Percentiles rank a stretch among this genome's conserved stretches.
Conservation (phyloP, 2,329 filamentous ascomycete genomes). For the Ciborinia camelliae region DNA sequence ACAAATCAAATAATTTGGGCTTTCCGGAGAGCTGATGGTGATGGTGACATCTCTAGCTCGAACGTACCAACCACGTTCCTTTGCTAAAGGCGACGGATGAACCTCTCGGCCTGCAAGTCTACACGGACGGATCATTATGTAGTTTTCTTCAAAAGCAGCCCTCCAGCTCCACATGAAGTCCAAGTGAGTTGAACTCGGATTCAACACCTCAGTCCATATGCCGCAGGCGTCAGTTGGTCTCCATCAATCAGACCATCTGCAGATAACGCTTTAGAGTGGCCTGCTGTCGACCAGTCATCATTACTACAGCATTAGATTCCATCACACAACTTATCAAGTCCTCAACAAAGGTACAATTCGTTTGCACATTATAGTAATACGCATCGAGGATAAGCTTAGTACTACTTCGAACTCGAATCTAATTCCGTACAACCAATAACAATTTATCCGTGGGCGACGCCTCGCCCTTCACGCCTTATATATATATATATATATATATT, state of each 20-base stretch:
- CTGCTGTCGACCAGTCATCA: not conserved
- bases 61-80: not conserved
- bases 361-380: not conserved
- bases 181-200: not conserved
- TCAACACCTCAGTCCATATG: not conserved
- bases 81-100: not conserved
- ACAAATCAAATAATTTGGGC: not conserved
- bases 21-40: not conserved
- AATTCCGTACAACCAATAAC: not conserved
- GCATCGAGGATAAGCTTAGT: not conserved
- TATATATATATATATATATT: not conserved
- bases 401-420: not conserved
- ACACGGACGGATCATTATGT: not conserved
- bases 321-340: not conserved
- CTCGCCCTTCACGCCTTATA: not conserved
- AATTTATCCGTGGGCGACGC: not conserved
- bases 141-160: not conserved
- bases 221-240: not conserved
- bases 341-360: conserved; percentile 3
- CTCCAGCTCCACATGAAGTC: not conserved
- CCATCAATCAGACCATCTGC: not conserved
- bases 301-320: not conserved
- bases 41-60: not conserved
- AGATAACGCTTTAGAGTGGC: not conserved
- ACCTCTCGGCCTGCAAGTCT: not conserved